Conservation (phyloP, 1,284 basidiomycete genomes). For the Cryptococcus floricola region DNA sequence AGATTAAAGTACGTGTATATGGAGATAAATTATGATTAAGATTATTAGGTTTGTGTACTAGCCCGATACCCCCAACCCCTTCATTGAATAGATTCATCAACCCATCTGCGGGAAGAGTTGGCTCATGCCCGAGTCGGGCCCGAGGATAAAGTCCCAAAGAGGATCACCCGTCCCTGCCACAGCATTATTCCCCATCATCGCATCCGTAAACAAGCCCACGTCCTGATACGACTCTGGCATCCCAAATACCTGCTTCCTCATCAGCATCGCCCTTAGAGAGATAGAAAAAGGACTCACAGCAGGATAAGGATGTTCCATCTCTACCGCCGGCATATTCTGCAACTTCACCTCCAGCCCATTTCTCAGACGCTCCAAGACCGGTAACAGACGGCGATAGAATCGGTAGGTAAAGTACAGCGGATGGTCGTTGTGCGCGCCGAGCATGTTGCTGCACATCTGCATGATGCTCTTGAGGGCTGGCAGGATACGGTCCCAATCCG, state of each 20-base stretch:
- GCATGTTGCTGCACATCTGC: not conserved
- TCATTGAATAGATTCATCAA: too few species aligned
- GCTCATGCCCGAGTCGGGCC: not conserved
- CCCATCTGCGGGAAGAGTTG: not conserved
- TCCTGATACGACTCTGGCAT: not conserved
- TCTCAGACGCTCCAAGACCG: conserved; percentile 1
- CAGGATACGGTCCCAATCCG: not conserved
- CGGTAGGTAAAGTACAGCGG: not conserved
- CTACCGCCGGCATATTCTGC: not conserved
- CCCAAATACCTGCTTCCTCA: not conserved
- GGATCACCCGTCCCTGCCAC: not conserved
- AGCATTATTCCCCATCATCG: not conserved
- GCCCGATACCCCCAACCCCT: too few species aligned
- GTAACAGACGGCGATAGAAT: conserved; percentile 3
- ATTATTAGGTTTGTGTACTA: too few species aligned
- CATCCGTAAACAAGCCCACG: not conserved
- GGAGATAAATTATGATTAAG: too few species aligned
- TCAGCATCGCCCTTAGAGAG: not conserved
- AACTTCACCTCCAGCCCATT: not conserved
- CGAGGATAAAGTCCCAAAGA: not conserved
- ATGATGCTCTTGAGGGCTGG: not conserved
- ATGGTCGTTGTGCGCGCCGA: conserved; percentile 1
- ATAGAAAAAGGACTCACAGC: not conserved
- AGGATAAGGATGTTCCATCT: not conserved
- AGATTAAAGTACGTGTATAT: too few species aligned